Evolutionary conservation across 169 alveolate genomes (phyloP).

Genomic region (Plasmodium ovale): DNA sequence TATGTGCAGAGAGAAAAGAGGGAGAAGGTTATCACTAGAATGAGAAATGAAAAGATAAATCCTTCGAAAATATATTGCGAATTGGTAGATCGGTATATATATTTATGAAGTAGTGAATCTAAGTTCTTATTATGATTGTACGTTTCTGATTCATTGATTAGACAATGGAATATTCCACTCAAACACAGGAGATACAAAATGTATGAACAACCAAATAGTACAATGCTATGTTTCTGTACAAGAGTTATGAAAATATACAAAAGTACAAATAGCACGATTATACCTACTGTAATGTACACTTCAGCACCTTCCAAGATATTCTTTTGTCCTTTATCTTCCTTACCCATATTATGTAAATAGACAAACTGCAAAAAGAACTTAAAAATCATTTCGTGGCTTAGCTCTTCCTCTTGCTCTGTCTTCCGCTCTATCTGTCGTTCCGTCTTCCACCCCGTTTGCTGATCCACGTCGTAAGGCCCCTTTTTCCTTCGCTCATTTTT

Average conservation of each 20-base stretch:
- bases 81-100: conserved; percentile 52
- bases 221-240: conserved; percentile 3
- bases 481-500: neutral
- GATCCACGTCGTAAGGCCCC: no score
- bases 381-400: conserved; percentile 2
- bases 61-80: conserved; percentile 67
- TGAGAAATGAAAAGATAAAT: conserved; percentile 27
- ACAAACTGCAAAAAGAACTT: conserved; percentile 27
- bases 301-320: neutral
- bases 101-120: conserved; percentile 27
- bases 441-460: neutral
- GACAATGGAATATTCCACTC: conserved; percentile 58
- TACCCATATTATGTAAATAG: conserved; percentile 11
- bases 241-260: conserved; percentile 12
- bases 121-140: conserved; percentile 23
- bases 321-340: neutral
- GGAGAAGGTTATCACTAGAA: conserved; percentile 20
- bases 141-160: conserved; percentile 26
- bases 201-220: conserved; percentile 42
- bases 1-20: neutral
- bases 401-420: neutral
- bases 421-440: neutral
- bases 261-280: conserved; percentile 5
- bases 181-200: conserved; percentile 15
- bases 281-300: neutral